Evolutionary conservation across 2,329 filamentous ascomycete species (phyloP).

Genomic region (Ophiosphaerella korrae): DNA sequence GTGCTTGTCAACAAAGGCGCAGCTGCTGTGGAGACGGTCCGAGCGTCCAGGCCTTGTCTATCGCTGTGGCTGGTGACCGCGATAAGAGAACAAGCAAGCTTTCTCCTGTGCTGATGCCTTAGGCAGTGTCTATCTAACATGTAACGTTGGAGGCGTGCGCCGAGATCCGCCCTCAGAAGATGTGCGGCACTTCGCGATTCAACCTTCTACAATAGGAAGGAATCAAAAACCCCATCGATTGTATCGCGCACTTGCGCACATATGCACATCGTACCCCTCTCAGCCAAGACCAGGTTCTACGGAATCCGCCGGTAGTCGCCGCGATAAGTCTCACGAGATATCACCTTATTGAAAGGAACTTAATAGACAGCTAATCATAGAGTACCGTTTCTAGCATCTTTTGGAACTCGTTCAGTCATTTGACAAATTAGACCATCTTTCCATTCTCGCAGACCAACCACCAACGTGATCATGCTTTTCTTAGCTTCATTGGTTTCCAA

Average conservation of each 20-base stretch:
- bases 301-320: no score
- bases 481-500: no score
- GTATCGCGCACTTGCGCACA: slow-evolving; percentile 14
- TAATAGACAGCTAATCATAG: no score
- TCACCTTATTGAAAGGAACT: no score
- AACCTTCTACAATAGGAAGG: slow-evolving; percentile 7
- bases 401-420: no score
- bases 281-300: neutral
- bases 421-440: no score
- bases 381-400: no score
- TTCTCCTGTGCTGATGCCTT: neutral
- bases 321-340: no score
- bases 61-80: neutral
- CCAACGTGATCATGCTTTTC: neutral
- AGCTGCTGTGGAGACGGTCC: slow-evolving; percentile 17
- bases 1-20: slow-evolving; percentile 11
- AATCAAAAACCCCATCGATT: slow-evolving; percentile 2
- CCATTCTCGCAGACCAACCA: neutral
- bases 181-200: neutral
- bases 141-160: neutral
- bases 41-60: slow-evolving; percentile 4
- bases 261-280: neutral
- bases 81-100: neutral
- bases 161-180: no score
- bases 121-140: neutral